A percentile compares a stretch with the other conserved stretches of the same genome.
Conservation (phyloP, 169 alveolate species). For the Eimeria maxima region DNA sequence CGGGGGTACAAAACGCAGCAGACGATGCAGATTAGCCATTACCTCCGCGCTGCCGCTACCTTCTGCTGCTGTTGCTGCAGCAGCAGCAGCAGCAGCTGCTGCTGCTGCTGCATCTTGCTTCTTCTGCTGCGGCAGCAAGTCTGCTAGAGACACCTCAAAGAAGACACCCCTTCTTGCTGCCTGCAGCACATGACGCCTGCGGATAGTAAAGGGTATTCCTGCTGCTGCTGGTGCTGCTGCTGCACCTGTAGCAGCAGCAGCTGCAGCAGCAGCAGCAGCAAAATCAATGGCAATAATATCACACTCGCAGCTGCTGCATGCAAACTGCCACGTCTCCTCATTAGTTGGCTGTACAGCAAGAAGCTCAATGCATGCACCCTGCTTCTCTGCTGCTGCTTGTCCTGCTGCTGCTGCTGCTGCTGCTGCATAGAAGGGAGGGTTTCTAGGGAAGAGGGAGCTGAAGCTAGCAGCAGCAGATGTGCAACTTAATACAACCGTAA, state of each 20-base stretch:
- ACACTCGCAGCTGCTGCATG: no score
- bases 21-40: not conserved
- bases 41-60: not conserved
- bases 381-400: not conserved
- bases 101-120: not conserved
- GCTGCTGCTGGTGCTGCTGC: no score
- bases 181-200: conserved; percentile 62
- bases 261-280: no score
- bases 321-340: no score
- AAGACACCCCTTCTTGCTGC: conserved; percentile 62
- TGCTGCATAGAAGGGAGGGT: conserved; percentile 54
- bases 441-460: conserved; percentile 54
- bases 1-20: conserved; percentile 73
- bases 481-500: conserved; percentile 53
- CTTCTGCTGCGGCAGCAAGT: conserved; percentile 14
- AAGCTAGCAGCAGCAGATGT: conserved; percentile 61
- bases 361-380: no score
- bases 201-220: conserved; percentile 52
- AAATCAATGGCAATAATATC: no score
- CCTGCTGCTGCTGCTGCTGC: not conserved
- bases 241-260: no score
- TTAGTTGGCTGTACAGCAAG: no score
- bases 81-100: not conserved
- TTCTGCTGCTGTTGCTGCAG: not conserved
- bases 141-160: conserved; percentile 47